Percentiles rank a stretch among this genome's conserved stretches.
Evolutionary conservation across 352 stramenopile species (phyloP).

Genomic region (Pythium aristosporum): DNA sequence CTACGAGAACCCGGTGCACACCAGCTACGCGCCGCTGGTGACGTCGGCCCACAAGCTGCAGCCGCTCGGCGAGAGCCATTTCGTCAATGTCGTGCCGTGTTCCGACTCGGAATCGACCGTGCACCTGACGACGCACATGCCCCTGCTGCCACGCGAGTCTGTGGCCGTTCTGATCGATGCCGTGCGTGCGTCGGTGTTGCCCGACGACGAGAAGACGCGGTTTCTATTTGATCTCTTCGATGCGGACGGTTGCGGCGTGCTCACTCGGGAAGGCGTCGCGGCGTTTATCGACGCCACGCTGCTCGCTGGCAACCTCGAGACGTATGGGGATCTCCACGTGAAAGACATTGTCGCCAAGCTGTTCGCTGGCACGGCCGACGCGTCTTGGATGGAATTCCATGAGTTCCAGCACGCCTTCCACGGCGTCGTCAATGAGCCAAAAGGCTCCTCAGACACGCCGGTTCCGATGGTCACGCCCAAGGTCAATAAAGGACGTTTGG

Average conservation of each 20-base stretch:
- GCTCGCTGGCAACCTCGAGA: slow-evolving; percentile 44
- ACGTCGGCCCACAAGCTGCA: background rate
- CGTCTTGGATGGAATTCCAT: slow-evolving; percentile 46
- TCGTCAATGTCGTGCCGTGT: background rate
- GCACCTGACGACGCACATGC: background rate
- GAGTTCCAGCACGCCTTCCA: slow-evolving; percentile 57
- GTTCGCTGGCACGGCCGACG: slow-evolving; percentile 38
- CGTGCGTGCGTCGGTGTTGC: slow-evolving; percentile 44
- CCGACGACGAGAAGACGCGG: slow-evolving; percentile 50
- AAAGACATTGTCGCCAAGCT: slow-evolving; percentile 48
- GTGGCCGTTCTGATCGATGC: slow-evolving; percentile 54
- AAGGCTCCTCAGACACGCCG: too few species aligned
- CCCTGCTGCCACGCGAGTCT: slow-evolving; percentile 50
- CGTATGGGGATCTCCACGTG: slow-evolving; percentile 51
- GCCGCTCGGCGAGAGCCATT: background rate
- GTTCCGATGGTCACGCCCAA: slow-evolving; percentile 10
- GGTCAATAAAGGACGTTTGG: slow-evolving; percentile 13
- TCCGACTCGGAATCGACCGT: too few species aligned
- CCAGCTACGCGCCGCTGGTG: background rate
- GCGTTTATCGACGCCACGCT: slow-evolving; percentile 63
- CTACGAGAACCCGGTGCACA: background rate
- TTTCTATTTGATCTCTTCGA: slow-evolving; percentile 77
- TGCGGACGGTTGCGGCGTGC: slow-evolving; percentile 40
- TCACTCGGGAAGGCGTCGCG: slow-evolving; percentile 47
- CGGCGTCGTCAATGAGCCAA: slow-evolving; percentile 14